Evolutionary conservation across 1,139 yeast genomes (phyloP).

Genomic region (Pichia sp.): DNA sequence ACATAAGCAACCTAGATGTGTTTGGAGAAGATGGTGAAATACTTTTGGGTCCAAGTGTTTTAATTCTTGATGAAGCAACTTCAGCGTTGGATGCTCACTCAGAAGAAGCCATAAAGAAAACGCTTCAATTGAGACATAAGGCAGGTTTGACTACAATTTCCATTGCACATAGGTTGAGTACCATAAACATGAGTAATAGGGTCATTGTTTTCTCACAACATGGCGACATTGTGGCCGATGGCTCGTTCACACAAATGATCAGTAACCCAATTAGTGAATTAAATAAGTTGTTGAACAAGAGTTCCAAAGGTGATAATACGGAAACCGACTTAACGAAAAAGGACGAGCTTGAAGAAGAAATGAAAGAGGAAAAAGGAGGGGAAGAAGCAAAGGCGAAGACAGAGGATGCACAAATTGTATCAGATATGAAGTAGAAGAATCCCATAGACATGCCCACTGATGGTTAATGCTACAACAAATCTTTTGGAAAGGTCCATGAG

Average conservation of each 20-base stretch:
- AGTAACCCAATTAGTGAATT: constrained; percentile 61
- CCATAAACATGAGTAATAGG: constrained; percentile 76
- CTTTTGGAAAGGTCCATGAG: constrained; percentile 2
- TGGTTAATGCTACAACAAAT: neutral
- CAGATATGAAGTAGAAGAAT: neutral
- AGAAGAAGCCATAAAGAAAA: constrained; percentile 75
- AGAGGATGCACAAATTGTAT: neutral
- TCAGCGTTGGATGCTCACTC: constrained; percentile 78
- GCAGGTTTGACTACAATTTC: constrained; percentile 82
- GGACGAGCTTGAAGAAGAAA: constrained; percentile 14
- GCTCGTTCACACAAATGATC: constrained; percentile 60
- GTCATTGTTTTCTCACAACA: constrained; percentile 69
- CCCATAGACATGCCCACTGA: neutral
- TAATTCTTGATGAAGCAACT: constrained; percentile 77
- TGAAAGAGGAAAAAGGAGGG: neutral
- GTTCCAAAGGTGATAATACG: constrained; percentile 26
- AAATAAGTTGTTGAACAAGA: constrained; percentile 56
- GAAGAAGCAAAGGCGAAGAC: neutral
- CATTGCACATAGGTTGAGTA: constrained; percentile 86
- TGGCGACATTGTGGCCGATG: constrained; percentile 79
- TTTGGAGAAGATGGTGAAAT: constrained; percentile 22
- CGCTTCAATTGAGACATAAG: constrained; percentile 47
- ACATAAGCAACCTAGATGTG: constrained; percentile 7
- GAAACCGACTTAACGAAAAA: constrained; percentile 22
- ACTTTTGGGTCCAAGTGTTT: constrained; percentile 52